Conservation (phyloP, 208 protist species). For the Willaertia magna region DNA sequence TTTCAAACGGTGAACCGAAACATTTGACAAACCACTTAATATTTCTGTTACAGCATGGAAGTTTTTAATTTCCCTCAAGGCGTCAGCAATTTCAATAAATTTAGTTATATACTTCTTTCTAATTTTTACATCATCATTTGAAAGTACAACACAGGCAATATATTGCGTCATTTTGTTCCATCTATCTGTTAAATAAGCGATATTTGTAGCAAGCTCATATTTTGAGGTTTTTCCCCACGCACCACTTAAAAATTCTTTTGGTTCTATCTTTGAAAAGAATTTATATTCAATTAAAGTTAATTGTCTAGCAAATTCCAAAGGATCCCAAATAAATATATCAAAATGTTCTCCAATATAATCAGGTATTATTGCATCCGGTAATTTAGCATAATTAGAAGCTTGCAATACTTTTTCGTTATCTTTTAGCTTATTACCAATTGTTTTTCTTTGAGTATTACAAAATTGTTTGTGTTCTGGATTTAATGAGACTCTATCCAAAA, state of each 20-base stretch:
- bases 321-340: background rate
- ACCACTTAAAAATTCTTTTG: conserved; percentile 18
- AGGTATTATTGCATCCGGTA: background rate
- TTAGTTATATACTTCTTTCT: conserved; percentile 12
- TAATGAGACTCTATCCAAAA: background rate
- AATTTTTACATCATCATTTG: background rate
- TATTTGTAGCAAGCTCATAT: conserved; percentile 14
- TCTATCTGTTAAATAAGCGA: conserved; percentile 20
- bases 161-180: conserved; percentile 23
- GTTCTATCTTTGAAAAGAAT: conserved; percentile 22
- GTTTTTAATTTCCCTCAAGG: conserved; percentile 23
- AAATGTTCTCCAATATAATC: background rate
- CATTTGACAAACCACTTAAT: conserved; percentile 6
- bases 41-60: conserved; percentile 25
- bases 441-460: background rate
- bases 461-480: background rate
- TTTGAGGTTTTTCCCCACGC: background rate
- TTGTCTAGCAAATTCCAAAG: conserved; percentile 12
- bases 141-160: conserved; percentile 13
- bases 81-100: conserved; percentile 23
- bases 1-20: conserved; percentile 20
- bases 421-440: background rate
- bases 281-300: conserved; percentile 20
- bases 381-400: background rate
- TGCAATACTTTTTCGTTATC: background rate